Conservation (phyloP, 768 basidiomycete genomes). For the Suillus hirtellus region DNA sequence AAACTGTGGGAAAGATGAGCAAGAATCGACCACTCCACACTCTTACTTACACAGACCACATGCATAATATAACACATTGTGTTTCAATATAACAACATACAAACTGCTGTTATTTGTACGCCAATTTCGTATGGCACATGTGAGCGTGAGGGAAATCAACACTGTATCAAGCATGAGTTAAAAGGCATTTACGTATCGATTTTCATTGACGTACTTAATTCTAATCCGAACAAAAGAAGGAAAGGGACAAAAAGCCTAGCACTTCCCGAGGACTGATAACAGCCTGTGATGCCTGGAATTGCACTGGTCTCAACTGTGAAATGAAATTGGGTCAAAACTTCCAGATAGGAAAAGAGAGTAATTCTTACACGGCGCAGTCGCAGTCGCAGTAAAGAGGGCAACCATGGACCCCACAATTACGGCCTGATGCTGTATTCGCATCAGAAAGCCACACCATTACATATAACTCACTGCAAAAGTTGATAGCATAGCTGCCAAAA, state of each 20-base stretch:
- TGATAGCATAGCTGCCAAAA: background rate
- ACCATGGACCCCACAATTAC: background rate
- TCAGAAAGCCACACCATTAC: background rate
- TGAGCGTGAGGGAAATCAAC: slow-evolving; percentile 6
- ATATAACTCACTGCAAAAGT: slow-evolving; percentile 8
- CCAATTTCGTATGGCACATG: slow-evolving; percentile 5
- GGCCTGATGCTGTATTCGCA: background rate
- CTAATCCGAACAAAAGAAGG: slow-evolving; percentile 9
- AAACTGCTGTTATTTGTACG: background rate
- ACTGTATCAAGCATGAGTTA: background rate
- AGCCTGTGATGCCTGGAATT: background rate
- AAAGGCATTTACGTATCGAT: background rate
- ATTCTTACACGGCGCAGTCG: background rate
- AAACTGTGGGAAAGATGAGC: background rate
- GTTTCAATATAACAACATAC: slow-evolving; percentile 7
- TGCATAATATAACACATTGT: slow-evolving; percentile 11
- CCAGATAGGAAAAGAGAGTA: background rate
- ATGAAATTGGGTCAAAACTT: background rate
- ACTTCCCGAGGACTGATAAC: background rate
- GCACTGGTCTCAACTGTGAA: background rate
- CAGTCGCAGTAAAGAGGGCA: background rate
- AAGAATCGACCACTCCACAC: background rate
- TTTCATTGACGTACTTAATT: slow-evolving; percentile 2
- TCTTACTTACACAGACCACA: slow-evolving; percentile 11
- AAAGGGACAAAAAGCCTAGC: slow-evolving; percentile 7